Evolutionary conservation across 345 rosid species (phyloP), one percentile per base, ranked within the genome.

Genomic region (Diplotaxis tenuifolia): DNA sequence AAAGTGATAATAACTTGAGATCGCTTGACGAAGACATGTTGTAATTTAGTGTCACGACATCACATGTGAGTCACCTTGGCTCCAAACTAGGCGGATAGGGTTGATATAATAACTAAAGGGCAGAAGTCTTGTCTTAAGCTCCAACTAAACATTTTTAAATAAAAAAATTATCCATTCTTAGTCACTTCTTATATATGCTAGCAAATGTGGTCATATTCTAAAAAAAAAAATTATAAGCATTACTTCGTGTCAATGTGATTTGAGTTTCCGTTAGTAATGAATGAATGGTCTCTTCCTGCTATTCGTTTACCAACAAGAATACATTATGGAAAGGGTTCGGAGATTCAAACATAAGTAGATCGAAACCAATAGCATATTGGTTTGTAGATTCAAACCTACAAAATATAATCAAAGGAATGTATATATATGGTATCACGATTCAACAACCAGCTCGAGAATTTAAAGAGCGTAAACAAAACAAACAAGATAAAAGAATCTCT

Each of bases 1-100:
- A 45, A 58, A 75, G 18, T 75, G 56, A 62, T 62, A 53, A 9
- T 50, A 75, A 62, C 74, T 75, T 69, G 79, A 75, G 79, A 75
- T 75, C 9, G 79, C 79, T 69, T 75, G 70, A 62, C 4, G 59
- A 42, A 42, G 65, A 75, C 74, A 62, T 75, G 52, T 68, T 75
- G 74, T 68, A 62, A 62, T 75, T 36, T 68, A 68, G 74, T 62
- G 79, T 55, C 34, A 67, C 78, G 55, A 67, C 63, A 60, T 60
- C 79, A 68, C 74, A 62, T 75, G 70, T 16, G 58, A 68, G 28
- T 75, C 70, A 38, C 62, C 20, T 74, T 67, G 60, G 66, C 40
- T 66, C 78, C 53, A 52, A 75, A 67, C 68, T 62, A 75, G 64
- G 74, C 28, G 68, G 4, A 53, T 61, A 75, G 74, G 58, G 58